These are phyloP conservation scores for Eutrema heterophyllum DNA, from an alignment of 345 rosid genomes.

Conservation along the genomic window DNA sequence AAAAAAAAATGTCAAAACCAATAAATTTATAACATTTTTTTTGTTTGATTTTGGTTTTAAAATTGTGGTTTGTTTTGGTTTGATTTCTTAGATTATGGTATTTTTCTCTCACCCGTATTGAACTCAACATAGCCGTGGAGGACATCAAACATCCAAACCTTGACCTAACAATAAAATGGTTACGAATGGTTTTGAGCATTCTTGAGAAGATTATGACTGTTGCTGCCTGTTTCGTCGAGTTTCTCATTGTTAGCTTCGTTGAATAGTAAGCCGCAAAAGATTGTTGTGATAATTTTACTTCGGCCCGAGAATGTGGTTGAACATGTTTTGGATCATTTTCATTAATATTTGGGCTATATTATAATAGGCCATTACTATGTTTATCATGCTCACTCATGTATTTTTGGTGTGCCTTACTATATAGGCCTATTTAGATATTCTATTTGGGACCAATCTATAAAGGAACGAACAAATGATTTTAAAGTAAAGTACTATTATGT, in stretches of 20 bases:
- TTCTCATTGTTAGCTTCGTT: too few relatives aligned
- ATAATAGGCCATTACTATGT: neutral
- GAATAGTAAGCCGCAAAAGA: too few relatives aligned
- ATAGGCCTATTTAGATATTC: conserved; percentile 2
- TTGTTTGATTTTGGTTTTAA: neutral
- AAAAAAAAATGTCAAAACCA: neutral
- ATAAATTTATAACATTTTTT: neutral
- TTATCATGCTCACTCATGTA: neutral
- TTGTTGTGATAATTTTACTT: neutral
- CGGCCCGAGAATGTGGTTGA: neutral
- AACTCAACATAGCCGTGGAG: neutral
- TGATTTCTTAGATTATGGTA: neutral
- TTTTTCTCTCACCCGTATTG: neutral
- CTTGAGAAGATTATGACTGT: neutral
- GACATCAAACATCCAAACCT: neutral
- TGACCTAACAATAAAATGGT: neutral
- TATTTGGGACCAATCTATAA: conserved; percentile 28
- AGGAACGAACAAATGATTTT: neutral
- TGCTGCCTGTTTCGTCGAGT: too few relatives aligned
- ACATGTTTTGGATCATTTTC: neutral
- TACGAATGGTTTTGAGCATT: neutral
- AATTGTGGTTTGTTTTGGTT: too few relatives aligned
- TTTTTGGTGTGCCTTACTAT: neutral
- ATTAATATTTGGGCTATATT: neutral
- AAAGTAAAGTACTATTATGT: neutral